Conservation (phyloP, 2,329 filamentous ascomycete species). For the Penicillium polonicum region DNA sequence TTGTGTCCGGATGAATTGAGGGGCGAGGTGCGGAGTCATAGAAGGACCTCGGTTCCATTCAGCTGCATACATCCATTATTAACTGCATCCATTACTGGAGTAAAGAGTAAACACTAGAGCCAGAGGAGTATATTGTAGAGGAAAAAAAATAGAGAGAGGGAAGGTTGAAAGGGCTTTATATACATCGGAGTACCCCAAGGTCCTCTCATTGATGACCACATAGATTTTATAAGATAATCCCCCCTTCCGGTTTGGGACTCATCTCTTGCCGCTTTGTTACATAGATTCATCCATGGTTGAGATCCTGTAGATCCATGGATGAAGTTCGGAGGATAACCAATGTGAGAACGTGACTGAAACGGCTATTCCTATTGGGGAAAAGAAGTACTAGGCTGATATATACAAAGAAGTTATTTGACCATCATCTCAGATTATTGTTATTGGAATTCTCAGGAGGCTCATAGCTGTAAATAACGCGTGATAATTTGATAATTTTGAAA, state of each 20-base stretch:
- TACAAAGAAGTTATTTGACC: too few species aligned
- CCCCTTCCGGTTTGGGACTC: background rate
- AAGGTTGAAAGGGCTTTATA: background rate
- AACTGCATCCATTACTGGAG: background rate
- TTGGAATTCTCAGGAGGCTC: too few species aligned
- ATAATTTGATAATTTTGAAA: too few species aligned
- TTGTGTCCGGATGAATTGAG: background rate
- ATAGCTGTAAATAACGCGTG: too few species aligned
- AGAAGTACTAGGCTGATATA: too few species aligned
- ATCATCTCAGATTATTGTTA: too few species aligned
- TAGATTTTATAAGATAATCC: background rate
- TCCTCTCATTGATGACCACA: background rate
- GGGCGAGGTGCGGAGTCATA: background rate
- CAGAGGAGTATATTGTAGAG: background rate
- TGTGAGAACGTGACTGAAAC: too few species aligned
- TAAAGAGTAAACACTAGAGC: background rate
- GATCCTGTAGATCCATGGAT: background rate
- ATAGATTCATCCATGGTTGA: background rate
- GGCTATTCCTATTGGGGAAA: background rate
- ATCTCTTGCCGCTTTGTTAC: background rate
- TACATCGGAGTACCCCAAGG: background rate
- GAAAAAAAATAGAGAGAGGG: too few species aligned
- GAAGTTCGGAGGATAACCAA: background rate
- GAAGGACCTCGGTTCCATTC: background rate
- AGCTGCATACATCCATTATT: background rate